Evolutionary conservation across 805 yeast genomes (phyloP), one percentile per base, ranked within the genome.

Genomic region (Starmera pachycereana): DNA sequence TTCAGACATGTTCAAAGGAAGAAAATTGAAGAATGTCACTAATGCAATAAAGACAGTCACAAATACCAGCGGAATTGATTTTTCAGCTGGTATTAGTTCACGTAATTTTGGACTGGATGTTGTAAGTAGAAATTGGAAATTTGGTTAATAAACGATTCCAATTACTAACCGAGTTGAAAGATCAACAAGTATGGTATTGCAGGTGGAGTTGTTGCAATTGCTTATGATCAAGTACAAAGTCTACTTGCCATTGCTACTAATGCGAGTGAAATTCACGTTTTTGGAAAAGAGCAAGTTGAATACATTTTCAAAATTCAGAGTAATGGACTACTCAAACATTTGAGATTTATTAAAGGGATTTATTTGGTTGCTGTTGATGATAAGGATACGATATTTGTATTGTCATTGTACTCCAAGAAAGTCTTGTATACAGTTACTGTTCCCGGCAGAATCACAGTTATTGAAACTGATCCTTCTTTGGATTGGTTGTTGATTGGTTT

Each of bases 221-320:
- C 92, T 0, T 84, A 71, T 60, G 97, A 92, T 56, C 95, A 95
- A 4, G 78, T 85, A 1, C 98, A 92, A 58, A 76, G 92, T 40
- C 67, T 92, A 25, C 60, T 88, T 50, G 97, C 96, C 0, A 64
- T 87, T 0, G 81, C 88, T 3, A 87, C 96, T 0, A 77, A 71
- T 31, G 54, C 62, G 8, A 85, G 88, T 33, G 76, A 76, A 35
- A 68, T 92, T 12, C 79, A 84, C 47, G 81, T 92, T 5, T 81
- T 78, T 54, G 98, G 97, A 2, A 90, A 83, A 52, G 77, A 80
- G 33, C 77, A 81, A 40, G 95, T 88, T 9, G 81, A 81, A 45
- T 82, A 76, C 12, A 74, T 73, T 9, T 68, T 88, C 48, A 71
- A 72, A 35, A 53, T 80, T 38, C 68, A 71, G 11, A 61, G 74